These are phyloP conservation scores for Glutinoglossum americanum DNA, from an alignment of 495 filamentous ascomycete species.

Conservation along the genomic window DNA sequence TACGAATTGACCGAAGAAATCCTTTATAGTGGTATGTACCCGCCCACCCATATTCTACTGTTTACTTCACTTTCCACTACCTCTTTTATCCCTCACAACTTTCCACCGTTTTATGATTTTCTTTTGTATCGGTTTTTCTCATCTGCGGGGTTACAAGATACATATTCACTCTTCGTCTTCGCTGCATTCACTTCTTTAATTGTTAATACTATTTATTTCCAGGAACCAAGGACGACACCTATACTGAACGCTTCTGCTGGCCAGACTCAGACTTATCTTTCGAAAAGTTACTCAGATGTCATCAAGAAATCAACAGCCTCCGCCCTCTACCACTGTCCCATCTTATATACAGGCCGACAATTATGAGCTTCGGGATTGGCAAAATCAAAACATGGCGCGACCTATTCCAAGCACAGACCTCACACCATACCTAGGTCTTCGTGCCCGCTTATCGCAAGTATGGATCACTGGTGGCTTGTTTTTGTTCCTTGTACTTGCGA, in stretches of 20 bases:
- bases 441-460: constrained; percentile 74
- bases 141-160: not conserved
- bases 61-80: not conserved
- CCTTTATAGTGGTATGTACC: not conserved
- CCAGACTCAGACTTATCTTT: constrained; percentile 10
- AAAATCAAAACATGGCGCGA: constrained; percentile 19
- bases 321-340: constrained; percentile 18
- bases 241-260: constrained; percentile 15
- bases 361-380: constrained; percentile 30
- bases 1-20: not conserved
- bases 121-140: not conserved
- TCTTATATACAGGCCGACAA: constrained; percentile 31
- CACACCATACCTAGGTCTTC: constrained; percentile 83
- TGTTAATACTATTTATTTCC: not conserved
- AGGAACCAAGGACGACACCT: not conserved
- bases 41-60: not conserved
- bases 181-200: not conserved
- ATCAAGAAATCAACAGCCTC: constrained; percentile 11
- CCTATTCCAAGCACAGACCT: constrained; percentile 32
- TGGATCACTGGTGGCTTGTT: constrained; percentile 98
- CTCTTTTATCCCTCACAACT: not conserved
- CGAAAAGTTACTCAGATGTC: constrained; percentile 17
- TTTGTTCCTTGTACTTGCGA: constrained; percentile 59
- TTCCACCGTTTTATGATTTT: not conserved
- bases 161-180: not conserved